These are phyloP conservation scores for Suillus luteus DNA, from an alignment of 768 basidiomycete genomes.

Conservation along the genomic window DNA sequence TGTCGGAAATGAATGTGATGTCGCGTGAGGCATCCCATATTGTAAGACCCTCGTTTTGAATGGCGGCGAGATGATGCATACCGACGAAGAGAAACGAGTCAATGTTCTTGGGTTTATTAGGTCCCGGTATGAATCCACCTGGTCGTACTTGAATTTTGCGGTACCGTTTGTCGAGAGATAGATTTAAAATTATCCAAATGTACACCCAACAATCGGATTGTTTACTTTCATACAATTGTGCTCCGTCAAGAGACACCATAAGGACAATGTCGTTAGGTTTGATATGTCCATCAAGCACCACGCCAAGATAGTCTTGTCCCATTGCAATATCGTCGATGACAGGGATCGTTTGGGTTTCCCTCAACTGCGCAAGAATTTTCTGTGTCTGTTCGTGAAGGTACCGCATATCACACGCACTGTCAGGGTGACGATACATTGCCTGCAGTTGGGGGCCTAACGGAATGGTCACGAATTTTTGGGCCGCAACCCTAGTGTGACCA, in stretches of 20 bases:
- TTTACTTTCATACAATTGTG: conserved; percentile 45
- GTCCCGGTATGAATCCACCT: conserved; percentile 29
- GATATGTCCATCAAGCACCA: conserved; percentile 14
- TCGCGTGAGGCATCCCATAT: conserved; percentile 34
- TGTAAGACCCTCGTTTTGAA: conserved; percentile 32
- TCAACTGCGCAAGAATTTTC: conserved; percentile 22
- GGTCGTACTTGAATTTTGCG: conserved; percentile 18
- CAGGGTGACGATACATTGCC: conserved; percentile 30
- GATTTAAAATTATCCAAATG: conserved; percentile 21
- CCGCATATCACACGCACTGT: conserved; percentile 26
- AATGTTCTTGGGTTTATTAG: conserved; percentile 31
- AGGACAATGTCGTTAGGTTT: conserved; percentile 31
- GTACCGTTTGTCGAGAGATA: conserved; percentile 19
- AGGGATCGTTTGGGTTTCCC: not conserved
- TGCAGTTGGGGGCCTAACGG: conserved; percentile 47
- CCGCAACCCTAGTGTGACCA: conserved; percentile 25
- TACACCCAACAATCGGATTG: conserved; percentile 36
- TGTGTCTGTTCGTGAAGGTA: conserved; percentile 27
- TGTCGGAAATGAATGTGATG: conserved; percentile 18
- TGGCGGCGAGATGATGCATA: conserved; percentile 27
- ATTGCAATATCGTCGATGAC: not conserved
- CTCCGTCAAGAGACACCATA: conserved; percentile 41
- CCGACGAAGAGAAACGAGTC: conserved; percentile 36
- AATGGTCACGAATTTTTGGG: conserved; percentile 38
- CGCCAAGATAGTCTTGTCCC: conserved; percentile 19